Evolutionary conservation across 2,329 filamentous ascomycete species (phyloP).

Genomic region (Claviceps citrina): DNA sequence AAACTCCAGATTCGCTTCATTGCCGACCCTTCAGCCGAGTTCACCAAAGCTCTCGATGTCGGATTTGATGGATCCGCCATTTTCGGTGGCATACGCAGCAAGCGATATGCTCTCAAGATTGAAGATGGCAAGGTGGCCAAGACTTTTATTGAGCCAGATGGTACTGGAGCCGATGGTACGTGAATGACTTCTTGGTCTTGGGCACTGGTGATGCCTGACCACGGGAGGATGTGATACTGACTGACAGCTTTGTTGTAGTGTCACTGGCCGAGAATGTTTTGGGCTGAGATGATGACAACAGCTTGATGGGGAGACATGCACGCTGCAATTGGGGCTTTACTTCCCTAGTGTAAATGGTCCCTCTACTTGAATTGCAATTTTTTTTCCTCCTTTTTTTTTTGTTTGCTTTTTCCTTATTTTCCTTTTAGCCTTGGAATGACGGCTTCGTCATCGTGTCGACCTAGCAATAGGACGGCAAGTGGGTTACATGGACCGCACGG

Average conservation of each 20-base stretch:
- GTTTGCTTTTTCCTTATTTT: too few relatives aligned
- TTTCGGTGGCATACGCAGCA: slow-evolving; percentile 70
- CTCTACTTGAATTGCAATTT: too few relatives aligned
- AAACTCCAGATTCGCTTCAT: slow-evolving; percentile 64
- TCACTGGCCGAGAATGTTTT: slow-evolving; percentile 37
- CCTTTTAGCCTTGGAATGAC: too few relatives aligned
- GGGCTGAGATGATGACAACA: slow-evolving; percentile 8
- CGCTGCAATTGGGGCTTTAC: not conserved
- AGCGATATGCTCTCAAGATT: slow-evolving; percentile 73
- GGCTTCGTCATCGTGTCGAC: too few relatives aligned
- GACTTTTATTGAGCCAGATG: slow-evolving; percentile 74
- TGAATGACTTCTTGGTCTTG: not conserved
- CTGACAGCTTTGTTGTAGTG: slow-evolving; percentile 18
- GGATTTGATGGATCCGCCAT: slow-evolving; percentile 64
- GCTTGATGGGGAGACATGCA: not conserved
- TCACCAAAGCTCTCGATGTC: slow-evolving; percentile 72
- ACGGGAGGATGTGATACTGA: not conserved
- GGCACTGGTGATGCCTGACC: slow-evolving; percentile 1
- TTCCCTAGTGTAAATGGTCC: too few relatives aligned
- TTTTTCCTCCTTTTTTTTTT: too few relatives aligned
- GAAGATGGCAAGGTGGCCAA: slow-evolving; percentile 75
- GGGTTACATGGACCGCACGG: too few relatives aligned
- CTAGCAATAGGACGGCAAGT: too few relatives aligned
- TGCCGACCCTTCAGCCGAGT: slow-evolving; percentile 62
- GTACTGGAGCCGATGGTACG: slow-evolving; percentile 63